Base-by-base conservation (phyloP, 345 rosid genomes). In the Arabis hirsuta region DNA sequence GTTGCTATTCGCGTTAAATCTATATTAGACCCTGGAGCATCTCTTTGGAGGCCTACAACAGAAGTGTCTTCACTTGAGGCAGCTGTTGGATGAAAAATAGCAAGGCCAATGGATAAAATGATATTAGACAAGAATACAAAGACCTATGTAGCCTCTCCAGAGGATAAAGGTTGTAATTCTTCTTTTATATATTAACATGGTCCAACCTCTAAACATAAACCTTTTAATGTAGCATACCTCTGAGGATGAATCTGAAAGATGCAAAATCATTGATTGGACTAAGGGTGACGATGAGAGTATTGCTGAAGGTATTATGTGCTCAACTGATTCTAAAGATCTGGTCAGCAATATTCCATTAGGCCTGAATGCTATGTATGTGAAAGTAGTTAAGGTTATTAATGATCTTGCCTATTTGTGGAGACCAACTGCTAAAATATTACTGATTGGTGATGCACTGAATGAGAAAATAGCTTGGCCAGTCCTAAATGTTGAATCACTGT, bases 21-120 rank as follows among this genome's bases (percentile, higher is more conserved):
- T 22, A 2, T 22, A 22, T 22, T 22, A 2, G 24, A 22, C 24
- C 24, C 24, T 22, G 24, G 24, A 22, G 24, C 24, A 22, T 22
- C 24, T 22, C 24, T 22, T 22, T 22, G 24, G 24, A 22, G 24
- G 24, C 24, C 24, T 22, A 22, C 24, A 22, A 22, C 24, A 22
- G 45, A 57, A 36, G 24, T 57, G 45, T 38, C 9, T 7, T 7
- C 12, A 19, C 22, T 61, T 43, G 8, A 61, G 13, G 5, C 44
- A 27, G 66, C 9, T 44, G 24, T 61, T 8, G 66, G 52, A 61
- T 26, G 22, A 13, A 61, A 61, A 19, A 14, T 61, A 26, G 13
- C 66, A 7, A 43, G 53, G 66, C 39, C 39, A 61, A 27, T 61
- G 1, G n/a, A 62, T 7, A 62, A 45, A 45, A 53, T 62, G 22